Evolutionary conservation across 768 basidiomycete species (phyloP).

Genomic region (Termitomyces sp.): DNA sequence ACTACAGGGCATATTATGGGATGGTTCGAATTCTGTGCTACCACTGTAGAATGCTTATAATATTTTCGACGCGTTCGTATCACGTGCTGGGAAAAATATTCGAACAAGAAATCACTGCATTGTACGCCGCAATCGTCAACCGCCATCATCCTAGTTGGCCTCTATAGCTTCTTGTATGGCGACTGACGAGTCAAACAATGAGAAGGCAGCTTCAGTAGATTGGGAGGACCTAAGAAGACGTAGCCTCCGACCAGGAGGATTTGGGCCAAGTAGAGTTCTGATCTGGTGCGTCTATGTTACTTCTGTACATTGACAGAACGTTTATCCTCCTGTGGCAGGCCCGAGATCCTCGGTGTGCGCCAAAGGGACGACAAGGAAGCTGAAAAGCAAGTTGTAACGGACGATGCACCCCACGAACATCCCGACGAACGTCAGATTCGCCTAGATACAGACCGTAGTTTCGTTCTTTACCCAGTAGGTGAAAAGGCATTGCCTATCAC

Average conservation of each 20-base stretch:
- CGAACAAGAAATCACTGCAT: too few species aligned
- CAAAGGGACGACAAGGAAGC: neutral
- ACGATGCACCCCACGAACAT: slow-evolving; percentile 63
- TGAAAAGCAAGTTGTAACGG: slow-evolving; percentile 2
- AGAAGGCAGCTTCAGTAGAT: neutral
- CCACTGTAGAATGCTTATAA: too few species aligned
- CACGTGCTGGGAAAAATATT: neutral
- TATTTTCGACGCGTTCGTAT: neutral
- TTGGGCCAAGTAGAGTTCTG: slow-evolving; percentile 48
- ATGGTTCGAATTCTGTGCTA: too few species aligned
- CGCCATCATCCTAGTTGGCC: neutral
- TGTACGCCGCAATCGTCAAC: neutral
- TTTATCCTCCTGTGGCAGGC: neutral
- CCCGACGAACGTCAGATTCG: slow-evolving; percentile 83
- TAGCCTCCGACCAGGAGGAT: slow-evolving; percentile 61
- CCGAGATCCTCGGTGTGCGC: slow-evolving; percentile 16
- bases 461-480: slow-evolving; percentile 92
- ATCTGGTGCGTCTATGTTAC: slow-evolving; percentile 53
- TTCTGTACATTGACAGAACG: neutral
- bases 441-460: slow-evolving; percentile 90
- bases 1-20: too few species aligned
- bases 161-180: neutral
- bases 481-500: slow-evolving; percentile 22
- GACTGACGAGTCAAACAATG: neutral
- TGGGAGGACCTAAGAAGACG: slow-evolving; percentile 6